Base-by-base conservation (phyloP, 495 filamentous ascomycete genomes). In the Chaetomium fimeti region DNA sequence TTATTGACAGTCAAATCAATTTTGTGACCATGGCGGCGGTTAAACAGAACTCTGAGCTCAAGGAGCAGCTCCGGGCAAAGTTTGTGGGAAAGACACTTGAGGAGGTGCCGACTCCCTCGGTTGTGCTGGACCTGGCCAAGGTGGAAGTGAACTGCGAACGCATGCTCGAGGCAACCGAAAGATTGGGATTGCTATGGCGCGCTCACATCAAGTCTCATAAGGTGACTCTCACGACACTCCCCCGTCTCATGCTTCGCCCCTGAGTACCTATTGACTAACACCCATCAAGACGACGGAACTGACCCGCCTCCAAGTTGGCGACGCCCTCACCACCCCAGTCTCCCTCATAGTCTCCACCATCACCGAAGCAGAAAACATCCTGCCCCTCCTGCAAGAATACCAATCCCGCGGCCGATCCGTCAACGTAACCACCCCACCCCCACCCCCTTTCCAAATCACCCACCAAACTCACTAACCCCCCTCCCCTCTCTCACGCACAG, bases 201-300 rank as follows among this genome's bases (percentile, higher is more conserved):
- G 86, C 89, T 7, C 92, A 96, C 74, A 86, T 94, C 60, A 96
- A 96, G 69, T 90, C 90, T 25, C 92, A 96, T 71, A 96, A 96
- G 77, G 91, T 88, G 71, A 54, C 70, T 49, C 18, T 49, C 45
- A 49, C 45, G 11, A 18, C 20, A 18, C 59, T 55, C 15, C 27
- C 29, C 48, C 16, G 4, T 28, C 5, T 36, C 32, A 9, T 16
- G 48, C 16, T 49, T 65, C 38, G 18, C 0, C 24, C 18, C 18
- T 18, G 40, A 43, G n/a, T n/a, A n/a, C n/a, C 29, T 22, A n/a
- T 24, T 28, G 54, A 22, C 38, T 51, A 15, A 57, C 12, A 43
- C 60, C 40, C 18, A 20, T 3, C 11, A 38, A 71, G 71, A 95
- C 92, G 0, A 79, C 79, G 5, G 84, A 96, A 73, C 74, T 93